These are phyloP conservation scores for Plasmodium knowlesi DNA, from an alignment of 169 alveolate species.

Conservation along the genomic window DNA sequence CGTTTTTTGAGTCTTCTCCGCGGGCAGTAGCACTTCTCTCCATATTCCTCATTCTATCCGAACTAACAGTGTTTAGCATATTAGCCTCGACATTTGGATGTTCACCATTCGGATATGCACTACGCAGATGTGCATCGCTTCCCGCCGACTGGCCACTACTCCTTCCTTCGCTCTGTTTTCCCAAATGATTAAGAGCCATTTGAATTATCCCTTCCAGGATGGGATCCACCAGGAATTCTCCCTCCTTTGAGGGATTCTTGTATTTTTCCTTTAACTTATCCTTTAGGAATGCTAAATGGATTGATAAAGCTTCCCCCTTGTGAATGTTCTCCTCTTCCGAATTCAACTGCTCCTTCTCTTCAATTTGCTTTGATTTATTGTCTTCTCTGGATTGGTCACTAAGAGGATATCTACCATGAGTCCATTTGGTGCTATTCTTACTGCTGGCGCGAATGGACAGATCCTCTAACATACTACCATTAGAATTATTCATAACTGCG, in stretches of 20 bases:
- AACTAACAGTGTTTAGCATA: background rate
- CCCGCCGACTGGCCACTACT: background rate
- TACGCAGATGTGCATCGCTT: background rate
- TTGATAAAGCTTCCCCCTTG: conserved; percentile 2
- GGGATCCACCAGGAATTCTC: background rate
- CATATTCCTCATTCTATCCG: background rate
- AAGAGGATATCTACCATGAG: background rate
- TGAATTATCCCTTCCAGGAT: background rate
- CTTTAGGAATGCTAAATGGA: background rate
- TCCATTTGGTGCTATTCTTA: background rate
- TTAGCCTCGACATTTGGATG: background rate
- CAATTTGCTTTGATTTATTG: background rate
- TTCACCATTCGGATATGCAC: background rate
- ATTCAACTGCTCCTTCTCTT: background rate
- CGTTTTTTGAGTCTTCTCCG: background rate
- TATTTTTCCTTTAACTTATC: conserved; percentile 7
- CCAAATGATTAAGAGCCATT: background rate
- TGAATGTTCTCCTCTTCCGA: background rate
- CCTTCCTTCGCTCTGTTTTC: background rate
- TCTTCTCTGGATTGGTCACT: background rate
- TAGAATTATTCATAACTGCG: background rate
- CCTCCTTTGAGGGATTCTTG: background rate
- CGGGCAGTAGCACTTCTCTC: background rate
- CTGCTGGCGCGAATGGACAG: background rate
- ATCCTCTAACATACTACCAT: background rate